Conservation (phyloP, 139 green algal species). For the Desmodesmus armatus region DNA sequence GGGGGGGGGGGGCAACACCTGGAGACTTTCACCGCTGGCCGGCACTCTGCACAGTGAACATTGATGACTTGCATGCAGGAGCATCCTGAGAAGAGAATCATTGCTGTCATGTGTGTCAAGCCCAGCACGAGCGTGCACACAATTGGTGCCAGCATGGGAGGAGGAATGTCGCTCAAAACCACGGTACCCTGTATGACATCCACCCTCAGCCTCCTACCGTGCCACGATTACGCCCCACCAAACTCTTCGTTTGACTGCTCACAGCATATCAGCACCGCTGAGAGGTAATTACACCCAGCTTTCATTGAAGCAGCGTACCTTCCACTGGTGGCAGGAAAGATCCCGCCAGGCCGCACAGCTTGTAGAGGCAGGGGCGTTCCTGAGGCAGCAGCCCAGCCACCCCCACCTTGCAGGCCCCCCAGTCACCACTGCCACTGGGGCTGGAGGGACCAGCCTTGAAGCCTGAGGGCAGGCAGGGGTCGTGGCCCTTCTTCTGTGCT, state of each 20-base stretch:
- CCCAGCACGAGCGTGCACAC: neutral
- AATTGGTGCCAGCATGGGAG: neutral
- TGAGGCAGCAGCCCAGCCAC: slow-evolving; percentile 6
- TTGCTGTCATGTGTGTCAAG: too few relatives aligned
- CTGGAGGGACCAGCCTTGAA: neutral
- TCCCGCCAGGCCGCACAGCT: slow-evolving; percentile 6
- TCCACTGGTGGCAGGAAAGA: neutral
- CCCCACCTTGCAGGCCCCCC: slow-evolving; percentile 10
- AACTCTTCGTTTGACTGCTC: neutral
- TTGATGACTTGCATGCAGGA: neutral
- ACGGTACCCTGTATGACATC: too few relatives aligned
- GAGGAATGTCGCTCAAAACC: neutral
- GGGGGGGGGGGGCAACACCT: neutral
- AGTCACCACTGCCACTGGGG: slow-evolving; percentile 10
- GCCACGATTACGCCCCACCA: neutral
- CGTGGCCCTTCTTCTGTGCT: neutral
- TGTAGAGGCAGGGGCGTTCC: neutral
- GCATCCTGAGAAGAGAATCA: too few relatives aligned
- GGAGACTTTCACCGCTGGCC: neutral
- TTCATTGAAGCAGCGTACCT: neutral
- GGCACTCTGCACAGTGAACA: neutral
- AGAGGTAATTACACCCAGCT: neutral
- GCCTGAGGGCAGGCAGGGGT: slow-evolving; percentile 36
- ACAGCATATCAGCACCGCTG: neutral
- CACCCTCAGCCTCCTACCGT: neutral